phyloP scores from a whole-genome alignment of 2,329 filamentous ascomycete species.

The Talaromyces sp. region DNA sequence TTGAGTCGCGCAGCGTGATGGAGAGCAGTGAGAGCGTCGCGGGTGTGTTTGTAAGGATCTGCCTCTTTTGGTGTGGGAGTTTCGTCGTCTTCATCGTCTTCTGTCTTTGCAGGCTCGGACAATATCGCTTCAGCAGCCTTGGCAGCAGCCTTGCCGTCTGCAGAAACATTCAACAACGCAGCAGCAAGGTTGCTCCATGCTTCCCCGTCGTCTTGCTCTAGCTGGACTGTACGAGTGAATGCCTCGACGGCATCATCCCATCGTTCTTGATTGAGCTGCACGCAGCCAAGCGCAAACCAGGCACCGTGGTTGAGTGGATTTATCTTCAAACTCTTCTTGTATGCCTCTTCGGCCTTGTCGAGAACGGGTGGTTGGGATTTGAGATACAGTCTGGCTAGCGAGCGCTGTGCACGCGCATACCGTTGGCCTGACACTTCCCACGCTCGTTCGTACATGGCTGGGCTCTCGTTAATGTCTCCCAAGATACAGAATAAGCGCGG shows the following conservation, averaged over 20 bases:
- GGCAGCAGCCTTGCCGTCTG: conserved; percentile 21
- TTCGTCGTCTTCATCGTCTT: conserved; percentile 23
- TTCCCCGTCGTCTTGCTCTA: conserved; percentile 83
- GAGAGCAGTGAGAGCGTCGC: conserved; percentile 75
- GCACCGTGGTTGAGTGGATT: conserved; percentile 76
- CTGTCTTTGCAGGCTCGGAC: conserved; percentile 15
- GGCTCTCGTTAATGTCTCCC: conserved; percentile 76
- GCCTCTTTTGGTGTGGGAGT: conserved; percentile 16
- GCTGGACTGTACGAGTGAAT: conserved; percentile 74
- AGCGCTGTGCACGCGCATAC: conserved; percentile 82
- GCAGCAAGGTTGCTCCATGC: conserved; percentile 94
- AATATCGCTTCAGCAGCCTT: conserved; percentile 24
- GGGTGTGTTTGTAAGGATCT: conserved; percentile 58
- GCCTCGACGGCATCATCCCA: conserved; percentile 77
- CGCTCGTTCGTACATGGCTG: conserved; percentile 71
- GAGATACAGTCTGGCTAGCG: conserved; percentile 73
- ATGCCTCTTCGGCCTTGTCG: conserved; percentile 67
- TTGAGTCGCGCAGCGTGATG: conserved; percentile 81
- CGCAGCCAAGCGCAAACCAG: conserved; percentile 89
- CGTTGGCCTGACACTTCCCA: conserved; percentile 79
- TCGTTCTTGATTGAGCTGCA: conserved; percentile 68
- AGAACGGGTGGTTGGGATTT: conserved; percentile 55
- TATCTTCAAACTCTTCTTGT: conserved; percentile 67
- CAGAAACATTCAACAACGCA: conserved; percentile 58
- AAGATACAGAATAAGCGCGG: conserved; percentile 88